Evolutionary conservation across 225 moss, liverwort and hornwort genomes (phyloP).

Genomic region (Ulota crispa): DNA sequence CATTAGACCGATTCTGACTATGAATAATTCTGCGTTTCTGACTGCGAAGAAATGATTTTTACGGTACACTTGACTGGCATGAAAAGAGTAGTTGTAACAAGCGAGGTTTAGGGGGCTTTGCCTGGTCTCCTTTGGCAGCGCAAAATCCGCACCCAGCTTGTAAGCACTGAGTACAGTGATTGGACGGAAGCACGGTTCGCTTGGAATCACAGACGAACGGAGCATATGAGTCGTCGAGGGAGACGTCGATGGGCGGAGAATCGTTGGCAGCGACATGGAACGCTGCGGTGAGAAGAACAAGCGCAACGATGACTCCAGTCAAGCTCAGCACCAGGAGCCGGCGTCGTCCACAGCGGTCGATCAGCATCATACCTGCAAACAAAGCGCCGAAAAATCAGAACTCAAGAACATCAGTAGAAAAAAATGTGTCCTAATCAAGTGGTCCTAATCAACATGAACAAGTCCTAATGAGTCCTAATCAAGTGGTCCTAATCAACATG

Average conservation of each 20-base stretch:
- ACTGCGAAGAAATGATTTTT: neutral
- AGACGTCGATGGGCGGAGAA: slow-evolving; percentile 55
- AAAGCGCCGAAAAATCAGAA: neutral
- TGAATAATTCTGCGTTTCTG: neutral
- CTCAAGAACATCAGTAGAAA: too few relatives aligned
- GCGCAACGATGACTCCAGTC: slow-evolving; percentile 62
- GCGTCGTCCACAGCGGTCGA: slow-evolving; percentile 80
- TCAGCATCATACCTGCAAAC: slow-evolving; percentile 53
- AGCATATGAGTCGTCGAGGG: slow-evolving; percentile 24
- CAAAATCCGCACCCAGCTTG: slow-evolving; percentile 80
- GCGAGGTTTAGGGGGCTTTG: slow-evolving; percentile 5
- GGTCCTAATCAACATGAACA: too few relatives aligned
- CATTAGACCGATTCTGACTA: neutral
- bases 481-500: too few relatives aligned
- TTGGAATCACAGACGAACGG: slow-evolving; percentile 49
- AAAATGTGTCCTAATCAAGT: too few relatives aligned
- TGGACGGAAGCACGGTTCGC: slow-evolving; percentile 12
- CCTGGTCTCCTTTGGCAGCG: slow-evolving; percentile 66
- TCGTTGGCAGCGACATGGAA: slow-evolving; percentile 62
- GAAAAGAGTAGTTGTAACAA: neutral
- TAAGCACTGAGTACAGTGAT: slow-evolving; percentile 70
- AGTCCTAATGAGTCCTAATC: too few relatives aligned
- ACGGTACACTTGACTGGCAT: neutral
- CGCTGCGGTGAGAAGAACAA: slow-evolving; percentile 59
- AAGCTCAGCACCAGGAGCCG: slow-evolving; percentile 72